Conservation (phyloP, 805 yeast genomes). For the Cyberlindnera sargentensis region DNA sequence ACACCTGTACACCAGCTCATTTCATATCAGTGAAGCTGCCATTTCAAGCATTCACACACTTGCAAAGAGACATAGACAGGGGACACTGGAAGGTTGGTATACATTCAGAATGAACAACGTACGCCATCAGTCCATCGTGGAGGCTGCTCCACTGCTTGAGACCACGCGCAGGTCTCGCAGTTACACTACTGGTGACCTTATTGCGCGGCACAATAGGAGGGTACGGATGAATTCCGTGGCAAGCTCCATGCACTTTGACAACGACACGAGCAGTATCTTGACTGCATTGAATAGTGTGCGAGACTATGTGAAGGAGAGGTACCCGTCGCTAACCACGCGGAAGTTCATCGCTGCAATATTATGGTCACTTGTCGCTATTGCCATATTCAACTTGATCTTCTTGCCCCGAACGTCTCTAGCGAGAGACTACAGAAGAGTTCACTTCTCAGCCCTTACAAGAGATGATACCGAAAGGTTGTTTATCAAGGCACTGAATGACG, state of each 20-base stretch:
- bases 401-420: slow-evolving; percentile 79
- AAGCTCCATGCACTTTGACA: not conserved
- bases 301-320: slow-evolving; percentile 14
- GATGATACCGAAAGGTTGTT: slow-evolving; percentile 64
- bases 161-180: slow-evolving; percentile 1
- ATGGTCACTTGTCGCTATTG: slow-evolving; percentile 22
- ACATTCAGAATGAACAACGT: not conserved
- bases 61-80: no score
- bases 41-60: no score
- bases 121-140: not conserved
- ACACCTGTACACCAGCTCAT: no score
- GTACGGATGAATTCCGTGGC: slow-evolving; percentile 12
- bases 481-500: slow-evolving; percentile 32
- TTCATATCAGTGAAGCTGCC: no score
- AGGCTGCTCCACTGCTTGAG: not conserved
- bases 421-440: slow-evolving; percentile 72
- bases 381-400: slow-evolving; percentile 55
- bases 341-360: slow-evolving; percentile 17
- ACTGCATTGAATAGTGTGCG: slow-evolving; percentile 13
- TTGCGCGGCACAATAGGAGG: slow-evolving; percentile 10
- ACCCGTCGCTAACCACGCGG: slow-evolving; percentile 16
- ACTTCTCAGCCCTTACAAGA: slow-evolving; percentile 56
- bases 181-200: slow-evolving; percentile 12
- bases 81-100: no score
- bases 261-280: slow-evolving; percentile 6